Percentiles rank a stretch among this genome's conserved stretches.
phyloP scores from a whole-genome alignment of 306 rosid species.

The Macrotyloma uniflorum region DNA sequence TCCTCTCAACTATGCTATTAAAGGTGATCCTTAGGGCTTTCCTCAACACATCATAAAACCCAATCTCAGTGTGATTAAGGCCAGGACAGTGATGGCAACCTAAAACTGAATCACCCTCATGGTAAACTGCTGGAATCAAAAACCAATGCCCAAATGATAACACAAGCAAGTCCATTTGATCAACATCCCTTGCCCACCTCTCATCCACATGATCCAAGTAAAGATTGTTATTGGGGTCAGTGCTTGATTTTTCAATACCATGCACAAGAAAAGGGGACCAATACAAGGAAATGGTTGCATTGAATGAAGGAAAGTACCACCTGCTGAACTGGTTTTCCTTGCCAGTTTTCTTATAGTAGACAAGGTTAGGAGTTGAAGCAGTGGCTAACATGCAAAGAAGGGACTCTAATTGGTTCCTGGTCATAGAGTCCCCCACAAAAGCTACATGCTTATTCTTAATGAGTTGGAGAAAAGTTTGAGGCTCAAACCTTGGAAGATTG shows the following conservation, averaged over 20 bases:
- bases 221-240: slow-evolving; percentile 52
- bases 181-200: slow-evolving; percentile 66
- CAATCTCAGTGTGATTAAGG: slow-evolving; percentile 78
- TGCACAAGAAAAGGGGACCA: slow-evolving; percentile 94
- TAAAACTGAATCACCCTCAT: slow-evolving; percentile 58
- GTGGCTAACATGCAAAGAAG: slow-evolving; percentile 79
- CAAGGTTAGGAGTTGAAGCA: slow-evolving; percentile 58
- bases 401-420: slow-evolving; percentile 93
- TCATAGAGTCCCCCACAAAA: slow-evolving; percentile 91
- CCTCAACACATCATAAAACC: slow-evolving; percentile 66
- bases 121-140: slow-evolving; percentile 77
- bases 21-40: slow-evolving; percentile 66
- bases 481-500: slow-evolving; percentile 75
- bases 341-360: slow-evolving; percentile 48
- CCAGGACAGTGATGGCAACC: slow-evolving; percentile 91
- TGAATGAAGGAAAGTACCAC: slow-evolving; percentile 69
- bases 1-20: slow-evolving; percentile 54
- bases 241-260: slow-evolving; percentile 69
- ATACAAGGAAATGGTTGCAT: slow-evolving; percentile 63
- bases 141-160: slow-evolving; percentile 92
- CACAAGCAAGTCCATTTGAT: slow-evolving; percentile 58
- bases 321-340: slow-evolving; percentile 61
- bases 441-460: slow-evolving; percentile 68
- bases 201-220: slow-evolving; percentile 68
- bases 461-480: slow-evolving; percentile 60